These are phyloP conservation scores for Nicotiana rustica DNA, from an alignment of 305 asterid genomes.

Conservation along the genomic window DNA sequence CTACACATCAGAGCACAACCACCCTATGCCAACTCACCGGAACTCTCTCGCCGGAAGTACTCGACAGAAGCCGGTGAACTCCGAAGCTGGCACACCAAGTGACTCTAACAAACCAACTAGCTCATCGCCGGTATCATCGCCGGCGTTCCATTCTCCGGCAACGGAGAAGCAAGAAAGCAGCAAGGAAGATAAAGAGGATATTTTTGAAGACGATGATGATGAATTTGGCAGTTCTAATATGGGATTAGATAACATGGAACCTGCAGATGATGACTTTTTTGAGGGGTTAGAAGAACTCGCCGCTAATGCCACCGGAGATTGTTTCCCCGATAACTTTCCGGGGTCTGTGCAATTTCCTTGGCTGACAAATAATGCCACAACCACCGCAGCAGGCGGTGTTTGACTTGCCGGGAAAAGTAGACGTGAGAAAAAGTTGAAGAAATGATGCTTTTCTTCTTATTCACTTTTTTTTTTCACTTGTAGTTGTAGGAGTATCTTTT, in stretches of 20 bases:
- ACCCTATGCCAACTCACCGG: slow-evolving; percentile 88
- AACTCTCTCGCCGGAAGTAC: slow-evolving; percentile 88
- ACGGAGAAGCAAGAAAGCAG: slow-evolving; percentile 63
- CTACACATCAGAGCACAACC: slow-evolving; percentile 91
- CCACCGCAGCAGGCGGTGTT: slow-evolving; percentile 70
- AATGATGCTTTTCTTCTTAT: slow-evolving; percentile 61
- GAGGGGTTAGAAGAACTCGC: slow-evolving; percentile 74
- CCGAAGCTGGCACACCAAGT: slow-evolving; percentile 39
- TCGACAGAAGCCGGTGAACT: slow-evolving; percentile 58
- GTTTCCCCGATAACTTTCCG: slow-evolving; percentile 50
- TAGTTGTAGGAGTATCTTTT: slow-evolving; percentile 56
- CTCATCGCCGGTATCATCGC: slow-evolving; percentile 54
- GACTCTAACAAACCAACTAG: slow-evolving; percentile 51
- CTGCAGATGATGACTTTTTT: slow-evolving; percentile 68
- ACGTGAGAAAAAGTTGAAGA: slow-evolving; percentile 28
- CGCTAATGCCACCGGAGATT: slow-evolving; percentile 42
- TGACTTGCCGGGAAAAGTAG: slow-evolving; percentile 49
- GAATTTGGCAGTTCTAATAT: slow-evolving; percentile 56
- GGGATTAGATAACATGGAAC: slow-evolving; percentile 48
- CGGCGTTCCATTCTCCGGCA: slow-evolving; percentile 49
- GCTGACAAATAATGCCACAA: slow-evolving; percentile 58
- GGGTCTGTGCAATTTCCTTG: slow-evolving; percentile 56
- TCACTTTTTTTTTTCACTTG: slow-evolving; percentile 50
- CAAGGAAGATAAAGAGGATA: slow-evolving; percentile 53
- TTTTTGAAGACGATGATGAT: slow-evolving; percentile 59